Base-by-base conservation (phyloP, 768 basidiomycete genomes). In the Mrakia hoshinonis region DNA sequence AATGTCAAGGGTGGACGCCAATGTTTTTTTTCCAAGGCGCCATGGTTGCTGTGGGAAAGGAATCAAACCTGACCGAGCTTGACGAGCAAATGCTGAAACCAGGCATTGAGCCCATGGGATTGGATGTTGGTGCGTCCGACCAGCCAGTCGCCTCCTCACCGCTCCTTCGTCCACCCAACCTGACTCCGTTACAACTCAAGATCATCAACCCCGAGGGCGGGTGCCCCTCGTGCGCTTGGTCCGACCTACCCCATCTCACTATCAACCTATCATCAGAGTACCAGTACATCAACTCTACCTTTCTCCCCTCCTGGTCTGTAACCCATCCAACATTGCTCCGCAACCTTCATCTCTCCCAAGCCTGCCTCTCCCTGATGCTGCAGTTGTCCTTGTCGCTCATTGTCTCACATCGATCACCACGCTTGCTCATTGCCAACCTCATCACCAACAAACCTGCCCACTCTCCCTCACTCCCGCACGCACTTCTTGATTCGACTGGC, bases 361-460 rank as follows among this genome's bases (percentile, higher is more conserved):
- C 86, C 47, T 99, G 96, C 79, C 84, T 99, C 49, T 82, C 84
- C 2, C 90, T 91, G 79, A 96, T 99, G 90, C 96, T 95, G 1
- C 85, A 89, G 9, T 85, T 90, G 3, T 92, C 95, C 1, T 96
- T 93, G 20, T 96, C 93, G 15, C 84, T 98, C 74, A 90, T 99
- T 87, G 96, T 98, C 62, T 95, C 92, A 15, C 96, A 99, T 81
- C 91, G 93, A 63, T 95, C 93, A 1, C 90, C 93, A 0, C 91
- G 91, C 73, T 91, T 91, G 2, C 85, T 99, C 73, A 98, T 99
- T 76, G 95, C 87, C 58, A 98, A 98, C 80, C 85, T 99, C 34
- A 94, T 99, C 77, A 99, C 95, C 39, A 99, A 99, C 79, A 95
- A 93, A 77, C 96, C 96, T 2, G 92, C 92, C 10, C 87, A 95